A percentile compares a stretch with the other conserved stretches of the same genome.
Evolutionary conservation across 1,284 basidiomycete species (phyloP).

Genomic region (Tilletia caries): DNA sequence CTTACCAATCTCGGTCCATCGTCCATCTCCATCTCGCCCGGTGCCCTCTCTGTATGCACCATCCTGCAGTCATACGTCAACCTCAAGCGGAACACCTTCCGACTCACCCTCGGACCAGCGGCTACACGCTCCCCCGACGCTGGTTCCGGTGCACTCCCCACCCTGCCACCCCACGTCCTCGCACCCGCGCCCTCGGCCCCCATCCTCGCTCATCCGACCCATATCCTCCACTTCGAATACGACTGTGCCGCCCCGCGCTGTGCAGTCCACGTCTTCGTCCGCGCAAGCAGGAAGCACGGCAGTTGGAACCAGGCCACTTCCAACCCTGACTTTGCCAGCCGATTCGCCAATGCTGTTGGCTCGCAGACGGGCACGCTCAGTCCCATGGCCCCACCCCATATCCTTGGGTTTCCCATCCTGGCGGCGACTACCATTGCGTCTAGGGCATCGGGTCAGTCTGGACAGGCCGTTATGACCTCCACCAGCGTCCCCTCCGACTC

Average conservation of each 20-base stretch:
- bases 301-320: constrained; percentile 27
- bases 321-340: not conserved
- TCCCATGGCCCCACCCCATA: constrained; percentile 29
- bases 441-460: constrained; percentile 15
- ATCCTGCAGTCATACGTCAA: constrained; percentile 49
- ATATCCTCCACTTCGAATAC: constrained; percentile 45
- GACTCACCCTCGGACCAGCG: constrained; percentile 20
- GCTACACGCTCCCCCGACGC: not conserved
- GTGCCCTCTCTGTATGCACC: constrained; percentile 29
- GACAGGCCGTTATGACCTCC: constrained; percentile 28
- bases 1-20: not conserved
- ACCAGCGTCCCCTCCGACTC: constrained; percentile 19
- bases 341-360: not conserved
- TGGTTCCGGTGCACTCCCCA: not conserved
- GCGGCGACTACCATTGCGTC: constrained; percentile 22
- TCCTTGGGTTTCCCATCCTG: constrained; percentile 44
- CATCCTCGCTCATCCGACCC: constrained; percentile 30
- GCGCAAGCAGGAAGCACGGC: constrained; percentile 45
- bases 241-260: constrained; percentile 43
- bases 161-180: not conserved
- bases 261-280: constrained; percentile 42
- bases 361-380: not conserved
- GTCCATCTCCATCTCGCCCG: constrained; percentile 8
- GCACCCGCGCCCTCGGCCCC: not conserved
- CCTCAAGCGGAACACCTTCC: constrained; percentile 45